Conservation (phyloP, 805 yeast species). For the Starmerella potacharoeniae region DNA sequence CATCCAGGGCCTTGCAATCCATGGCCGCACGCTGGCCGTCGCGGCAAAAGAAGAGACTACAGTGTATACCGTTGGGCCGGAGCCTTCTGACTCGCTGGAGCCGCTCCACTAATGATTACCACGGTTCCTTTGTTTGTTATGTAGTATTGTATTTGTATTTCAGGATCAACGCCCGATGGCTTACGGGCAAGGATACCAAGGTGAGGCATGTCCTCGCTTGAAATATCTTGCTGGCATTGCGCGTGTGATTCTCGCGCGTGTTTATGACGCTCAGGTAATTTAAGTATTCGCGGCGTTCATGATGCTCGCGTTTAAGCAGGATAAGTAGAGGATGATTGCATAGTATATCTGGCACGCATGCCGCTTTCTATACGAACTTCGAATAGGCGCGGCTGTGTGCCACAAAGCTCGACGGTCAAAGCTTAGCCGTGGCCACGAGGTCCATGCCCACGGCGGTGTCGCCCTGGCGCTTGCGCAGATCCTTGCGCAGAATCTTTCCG, state of each 20-base stretch:
- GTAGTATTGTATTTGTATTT: background rate
- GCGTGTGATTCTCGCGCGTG: too few species aligned
- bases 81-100: too few species aligned
- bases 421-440: constrained; percentile 2
- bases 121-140: background rate
- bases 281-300: too few species aligned
- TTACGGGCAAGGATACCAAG: too few species aligned
- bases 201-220: too few species aligned
- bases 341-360: too few species aligned
- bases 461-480: constrained; percentile 49
- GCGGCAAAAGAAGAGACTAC: background rate
- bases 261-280: too few species aligned
- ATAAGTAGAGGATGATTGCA: too few species aligned
- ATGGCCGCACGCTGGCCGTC: constrained; percentile 2
- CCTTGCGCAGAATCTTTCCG: constrained; percentile 89
- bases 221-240: too few species aligned
- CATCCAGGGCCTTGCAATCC: constrained; percentile 2
- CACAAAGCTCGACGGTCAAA: background rate
- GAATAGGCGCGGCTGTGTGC: too few species aligned
- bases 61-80: background rate
- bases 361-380: too few species aligned
- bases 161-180: background rate
- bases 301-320: too few species aligned
- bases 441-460: constrained; percentile 18
- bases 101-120: background rate